phyloP scores from a whole-genome alignment of 2,329 filamentous ascomycete genomes.

The Fusarium sp. region DNA sequence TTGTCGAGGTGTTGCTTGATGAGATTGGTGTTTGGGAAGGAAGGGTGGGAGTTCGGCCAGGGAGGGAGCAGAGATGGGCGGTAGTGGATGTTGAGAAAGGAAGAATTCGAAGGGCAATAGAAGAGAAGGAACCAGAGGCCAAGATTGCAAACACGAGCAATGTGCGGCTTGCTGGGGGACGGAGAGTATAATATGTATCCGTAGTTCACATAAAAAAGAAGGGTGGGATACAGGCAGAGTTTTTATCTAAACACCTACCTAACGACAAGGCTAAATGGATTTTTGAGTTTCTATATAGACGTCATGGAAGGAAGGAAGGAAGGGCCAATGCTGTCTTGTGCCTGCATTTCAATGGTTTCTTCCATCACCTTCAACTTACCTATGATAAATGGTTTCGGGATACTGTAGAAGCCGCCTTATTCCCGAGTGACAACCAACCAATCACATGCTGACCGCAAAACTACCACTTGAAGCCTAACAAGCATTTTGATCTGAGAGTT shows the following conservation, averaged over 20 bases:
- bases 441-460: slow-evolving; percentile 49
- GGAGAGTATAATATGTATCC: slow-evolving; percentile 14
- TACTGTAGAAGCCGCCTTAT: slow-evolving; percentile 18
- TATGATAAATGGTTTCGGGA: slow-evolving; percentile 10
- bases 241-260: too few species aligned
- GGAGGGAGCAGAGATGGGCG: slow-evolving; percentile 68
- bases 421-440: slow-evolving; percentile 25
- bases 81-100: slow-evolving; percentile 60
- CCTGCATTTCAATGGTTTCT: too few species aligned
- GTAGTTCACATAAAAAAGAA: too few species aligned
- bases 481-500: slow-evolving; percentile 34
- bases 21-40: slow-evolving; percentile 62
- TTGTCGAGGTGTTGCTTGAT: slow-evolving; percentile 66
- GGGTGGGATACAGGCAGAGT: too few species aligned
- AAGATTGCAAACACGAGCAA: slow-evolving; percentile 7
- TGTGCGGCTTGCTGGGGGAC: slow-evolving; percentile 17
- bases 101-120: slow-evolving; percentile 58
- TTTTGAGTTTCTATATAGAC: neutral
- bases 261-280: too few species aligned
- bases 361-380: too few species aligned
- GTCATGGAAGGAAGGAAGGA: too few species aligned
- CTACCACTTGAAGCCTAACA: slow-evolving; percentile 33
- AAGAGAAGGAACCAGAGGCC: slow-evolving; percentile 15
- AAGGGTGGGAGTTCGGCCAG: slow-evolving; percentile 47
- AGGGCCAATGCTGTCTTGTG: too few species aligned